Conservation (phyloP, 352 stramenopile species). For the Pythium grandisporangium region DNA sequence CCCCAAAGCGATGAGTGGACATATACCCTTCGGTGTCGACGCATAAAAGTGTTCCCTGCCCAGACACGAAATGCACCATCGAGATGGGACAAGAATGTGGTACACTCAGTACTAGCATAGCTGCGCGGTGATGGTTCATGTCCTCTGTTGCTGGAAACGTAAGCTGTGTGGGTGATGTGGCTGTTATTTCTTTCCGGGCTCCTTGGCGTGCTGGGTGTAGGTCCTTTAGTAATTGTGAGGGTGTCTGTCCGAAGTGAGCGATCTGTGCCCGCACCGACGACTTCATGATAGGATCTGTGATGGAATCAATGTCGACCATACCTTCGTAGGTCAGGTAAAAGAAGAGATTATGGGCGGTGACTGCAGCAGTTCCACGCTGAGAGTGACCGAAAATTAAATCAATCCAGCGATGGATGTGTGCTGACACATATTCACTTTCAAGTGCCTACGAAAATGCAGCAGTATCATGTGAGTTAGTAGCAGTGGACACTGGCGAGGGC, state of each 20-base stretch:
- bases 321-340: slow-evolving; percentile 99
- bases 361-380: slow-evolving; percentile 70
- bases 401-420: slow-evolving; percentile 86
- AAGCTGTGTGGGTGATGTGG: too few relatives aligned
- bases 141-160: too few relatives aligned
- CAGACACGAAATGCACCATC: slow-evolving; percentile 32
- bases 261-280: slow-evolving; percentile 96
- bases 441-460: slow-evolving; percentile 30
- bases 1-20: slow-evolving; percentile 60
- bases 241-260: slow-evolving; percentile 97
- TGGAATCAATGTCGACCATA: slow-evolving; percentile 95
- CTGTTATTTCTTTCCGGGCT: too few relatives aligned
- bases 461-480: too few relatives aligned
- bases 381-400: slow-evolving; percentile 76
- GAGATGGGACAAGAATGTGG: slow-evolving; percentile 57
- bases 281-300: slow-evolving; percentile 87
- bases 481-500: too few relatives aligned
- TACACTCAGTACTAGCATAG: slow-evolving; percentile 31
- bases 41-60: slow-evolving; percentile 47
- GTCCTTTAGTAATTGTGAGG: slow-evolving; percentile 93
- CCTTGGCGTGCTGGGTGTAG: slow-evolving; percentile 63
- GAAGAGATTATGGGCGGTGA: slow-evolving; percentile 96
- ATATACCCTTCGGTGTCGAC: slow-evolving; percentile 58
- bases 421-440: slow-evolving; percentile 81
- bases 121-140: too few relatives aligned